Percentiles rank a stretch among this genome's conserved stretches.
phyloP scores from a whole-genome alignment of 306 rosid species.

The Hylodesmum podocarpum region DNA sequence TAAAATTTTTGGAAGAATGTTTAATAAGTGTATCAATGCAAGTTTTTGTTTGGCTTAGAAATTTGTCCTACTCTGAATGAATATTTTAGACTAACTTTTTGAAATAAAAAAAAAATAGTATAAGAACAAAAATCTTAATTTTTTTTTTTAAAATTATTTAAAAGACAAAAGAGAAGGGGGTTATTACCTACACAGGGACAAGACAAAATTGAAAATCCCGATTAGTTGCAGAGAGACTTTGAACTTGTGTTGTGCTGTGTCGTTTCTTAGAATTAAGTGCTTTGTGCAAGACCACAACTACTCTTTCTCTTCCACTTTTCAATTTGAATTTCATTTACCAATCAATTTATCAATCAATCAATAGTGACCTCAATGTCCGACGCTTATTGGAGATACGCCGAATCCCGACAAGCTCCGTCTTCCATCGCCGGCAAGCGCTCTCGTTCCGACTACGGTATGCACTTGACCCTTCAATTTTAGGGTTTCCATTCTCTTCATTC shows the following conservation, averaged over 20 bases:
- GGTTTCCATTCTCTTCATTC: not conserved
- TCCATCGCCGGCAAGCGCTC: slow-evolving; percentile 74
- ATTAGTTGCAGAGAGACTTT: not conserved
- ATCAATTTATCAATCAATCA: not conserved
- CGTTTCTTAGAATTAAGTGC: not conserved
- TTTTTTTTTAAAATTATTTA: too few relatives aligned
- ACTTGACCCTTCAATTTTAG: slow-evolving; percentile 36
- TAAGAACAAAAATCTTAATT: too few relatives aligned
- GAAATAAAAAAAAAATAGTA: too few relatives aligned
- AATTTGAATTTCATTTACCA: not conserved
- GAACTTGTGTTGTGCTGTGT: not conserved
- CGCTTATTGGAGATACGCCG: slow-evolving; percentile 89
- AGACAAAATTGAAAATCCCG: not conserved
- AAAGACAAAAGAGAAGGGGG: too few relatives aligned
- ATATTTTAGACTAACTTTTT: too few relatives aligned
- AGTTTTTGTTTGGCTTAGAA: too few relatives aligned
- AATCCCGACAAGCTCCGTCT: slow-evolving; percentile 60
- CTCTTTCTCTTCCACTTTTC: not conserved
- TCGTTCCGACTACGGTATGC: slow-evolving; percentile 81
- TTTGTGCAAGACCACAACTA: not conserved
- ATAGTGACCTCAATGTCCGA: slow-evolving; percentile 69
- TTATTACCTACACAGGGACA: too few relatives aligned
- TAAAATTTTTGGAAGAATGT: too few relatives aligned
- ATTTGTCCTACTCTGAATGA: too few relatives aligned
- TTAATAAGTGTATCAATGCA: too few relatives aligned